Evolutionary conservation across 345 rosid species (phyloP), one percentile per base, ranked within the genome.

Genomic region (Ceriops tagal): DNA sequence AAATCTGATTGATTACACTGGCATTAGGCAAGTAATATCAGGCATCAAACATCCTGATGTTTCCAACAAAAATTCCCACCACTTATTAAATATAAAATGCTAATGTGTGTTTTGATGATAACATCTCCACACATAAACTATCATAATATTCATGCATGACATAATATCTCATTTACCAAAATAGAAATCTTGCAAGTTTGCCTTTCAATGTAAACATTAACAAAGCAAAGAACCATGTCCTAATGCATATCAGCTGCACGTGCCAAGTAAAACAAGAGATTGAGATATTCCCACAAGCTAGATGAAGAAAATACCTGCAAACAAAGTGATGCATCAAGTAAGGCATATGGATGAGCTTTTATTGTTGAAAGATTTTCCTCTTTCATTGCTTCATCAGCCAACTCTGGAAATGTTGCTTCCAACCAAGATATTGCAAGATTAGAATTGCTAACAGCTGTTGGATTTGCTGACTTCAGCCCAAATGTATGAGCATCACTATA

Each of bases 321-420:
- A 74, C 95, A 85, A 77, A 96, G 77, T 72, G 99, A 90, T 71
- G 95, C 86, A 73, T 92, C 95, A 76, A 90, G 86, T 59, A 90
- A 60, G 70, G 90, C 91, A 85, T 80, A 74, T 18, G 97, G 91
- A 39, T 64, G 87, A 75, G 98, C 97, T 82, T 81, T 90, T 62
- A 87, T 64, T 6, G 83, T 75, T 61, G 76, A 68, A 22, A 70
- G 73, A 74, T 75, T 85, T 47, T 61, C 96, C 72, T 64, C 75
- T 71, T 83, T 87, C 51, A 71, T 58, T 68, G 73, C 72, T 78
- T 88, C 88, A 59, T 81, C 77, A 75, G 79, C 77, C 82, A 92
- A 66, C 80, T 86, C 97, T 53, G 96, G 92, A 83, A 96, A 96
- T 56, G 86, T 87, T 71, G 90, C 87, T 86, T 96, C 98, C 84